phyloP scores from a whole-genome alignment of 306 rosid species.

The Crataegus laevigata region DNA sequence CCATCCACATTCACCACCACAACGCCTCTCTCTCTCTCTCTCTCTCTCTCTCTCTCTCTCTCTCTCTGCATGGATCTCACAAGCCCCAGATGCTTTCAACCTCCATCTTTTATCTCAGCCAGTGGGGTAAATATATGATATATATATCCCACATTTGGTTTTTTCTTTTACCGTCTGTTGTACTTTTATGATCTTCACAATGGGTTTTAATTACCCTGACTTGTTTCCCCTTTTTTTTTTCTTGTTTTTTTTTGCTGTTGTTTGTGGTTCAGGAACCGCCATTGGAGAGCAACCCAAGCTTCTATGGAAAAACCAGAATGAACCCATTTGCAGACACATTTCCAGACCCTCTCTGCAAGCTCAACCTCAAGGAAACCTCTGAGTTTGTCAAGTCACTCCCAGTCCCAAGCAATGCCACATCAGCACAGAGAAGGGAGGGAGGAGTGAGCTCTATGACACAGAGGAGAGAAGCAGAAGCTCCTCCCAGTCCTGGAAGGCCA shows the following conservation, averaged over 20 bases:
- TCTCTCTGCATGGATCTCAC: slow-evolving; percentile 48
- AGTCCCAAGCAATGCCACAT: slow-evolving; percentile 27
- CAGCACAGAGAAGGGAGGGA: slow-evolving; percentile 43
- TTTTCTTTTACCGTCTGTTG: neutral
- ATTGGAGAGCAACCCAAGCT: slow-evolving; percentile 39
- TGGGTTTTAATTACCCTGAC: neutral
- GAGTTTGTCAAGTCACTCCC: slow-evolving; percentile 95
- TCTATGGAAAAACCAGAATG: slow-evolving; percentile 40
- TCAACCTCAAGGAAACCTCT: slow-evolving; percentile 81
- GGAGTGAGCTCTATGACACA: slow-evolving; percentile 40
- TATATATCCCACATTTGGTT: neutral
- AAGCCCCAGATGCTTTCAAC: slow-evolving; percentile 45
- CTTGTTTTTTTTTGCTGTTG: neutral
- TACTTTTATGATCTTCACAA: neutral
- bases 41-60: no score
- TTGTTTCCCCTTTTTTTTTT: neutral
- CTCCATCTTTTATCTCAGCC: slow-evolving; percentile 38
- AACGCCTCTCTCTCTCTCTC: neutral
- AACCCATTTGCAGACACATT: slow-evolving; percentile 69
- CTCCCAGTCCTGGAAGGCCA: slow-evolving; percentile 89
- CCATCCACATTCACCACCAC: neutral
- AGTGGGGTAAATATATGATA: slow-evolving; percentile 55
- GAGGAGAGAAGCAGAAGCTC: slow-evolving; percentile 51
- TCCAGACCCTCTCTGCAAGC: slow-evolving; percentile 86
- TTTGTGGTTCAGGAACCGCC: slow-evolving; percentile 48